A percentile compares a stretch with the other conserved stretches of the same genome.
These are phyloP conservation scores for Alternaria sp. DNA, from an alignment of 2,329 filamentous ascomycete species.

Conservation along the genomic window DNA sequence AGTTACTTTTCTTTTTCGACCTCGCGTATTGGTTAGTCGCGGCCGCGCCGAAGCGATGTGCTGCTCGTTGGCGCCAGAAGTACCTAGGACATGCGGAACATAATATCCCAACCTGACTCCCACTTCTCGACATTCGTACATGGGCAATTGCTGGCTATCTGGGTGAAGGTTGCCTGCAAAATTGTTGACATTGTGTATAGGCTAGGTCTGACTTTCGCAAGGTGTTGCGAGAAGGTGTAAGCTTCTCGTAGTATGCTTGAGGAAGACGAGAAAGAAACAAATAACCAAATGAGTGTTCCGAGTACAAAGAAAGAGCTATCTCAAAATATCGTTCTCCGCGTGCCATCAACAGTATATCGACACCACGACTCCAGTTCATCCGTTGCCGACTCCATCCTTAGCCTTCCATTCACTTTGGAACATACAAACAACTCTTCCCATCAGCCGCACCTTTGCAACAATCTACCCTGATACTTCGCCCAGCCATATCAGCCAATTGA, in stretches of 20 bases:
- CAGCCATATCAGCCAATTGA: not conserved
- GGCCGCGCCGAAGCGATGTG: not conserved
- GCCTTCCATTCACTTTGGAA: not conserved
- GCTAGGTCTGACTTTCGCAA: not conserved
- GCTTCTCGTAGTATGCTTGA: not conserved
- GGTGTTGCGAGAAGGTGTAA: not conserved
- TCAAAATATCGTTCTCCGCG: not conserved
- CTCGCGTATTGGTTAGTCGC: not conserved
- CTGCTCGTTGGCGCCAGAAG: not conserved
- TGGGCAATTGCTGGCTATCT: not conserved
- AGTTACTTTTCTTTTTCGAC: not conserved
- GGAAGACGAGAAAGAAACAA: not conserved
- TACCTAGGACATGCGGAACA: not conserved
- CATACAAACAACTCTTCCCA: not conserved
- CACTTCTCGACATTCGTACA: not conserved
- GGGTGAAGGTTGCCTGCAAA: not conserved
- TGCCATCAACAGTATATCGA: not conserved
- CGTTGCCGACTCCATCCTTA: not conserved
- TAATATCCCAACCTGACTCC: not conserved
- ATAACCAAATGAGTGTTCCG: not conserved
- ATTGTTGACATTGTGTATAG: not conserved
- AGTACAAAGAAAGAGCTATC: not conserved
- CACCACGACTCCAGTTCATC: not conserved
- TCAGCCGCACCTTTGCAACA: not conserved
- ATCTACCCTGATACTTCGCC: not conserved